Evolutionary conservation across 495 filamentous ascomycete species (phyloP), one percentile per base, ranked within the genome.

Genomic region (Aspergillus cavernicola): DNA sequence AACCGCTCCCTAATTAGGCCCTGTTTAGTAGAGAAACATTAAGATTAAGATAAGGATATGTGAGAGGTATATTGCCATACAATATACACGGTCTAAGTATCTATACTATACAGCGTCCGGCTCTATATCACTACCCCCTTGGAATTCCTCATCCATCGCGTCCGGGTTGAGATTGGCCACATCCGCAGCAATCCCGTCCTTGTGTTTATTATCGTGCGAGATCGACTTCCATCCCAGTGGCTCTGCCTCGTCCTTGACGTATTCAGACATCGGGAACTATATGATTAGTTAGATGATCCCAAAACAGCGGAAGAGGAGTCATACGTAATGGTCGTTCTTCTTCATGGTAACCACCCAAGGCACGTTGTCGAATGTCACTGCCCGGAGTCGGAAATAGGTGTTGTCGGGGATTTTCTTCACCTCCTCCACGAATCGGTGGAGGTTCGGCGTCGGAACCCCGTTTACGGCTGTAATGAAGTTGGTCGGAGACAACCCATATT

Each of bases 291-390:
- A 12, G 8, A 22, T 47, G 16, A 20, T 29, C 7, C 31, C 1
- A 41, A 35, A 41, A 32, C 4, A 36, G 10, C 18, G 11, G 19
- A 38, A 32, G 7, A 9, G 18, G 39, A 26, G 6, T 64, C 75
- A 68, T 61, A 82, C 79, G 66, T 99, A 99, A 69, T 99, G 93
- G 67, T 99, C 95, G 66, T 95, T 95, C 83, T 99, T 99, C 84
- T 99, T 99, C 85, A 99, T 97, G 22, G 92, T 97, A 16, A 93
- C 88, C 20, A 97, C 89, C 87, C 92, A 99, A 12, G 91, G 92
- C 13, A 97, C 90, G 56, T 93, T 95, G 66, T 99, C 93, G 62
- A 97, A 99, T 2, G 93, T 97, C 64, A 96, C 88, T 9, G 92
- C 89, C 55, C 88, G 86, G 12, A 99, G 77, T 19, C 95, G 83